Evolutionary conservation across 208 protist genomes (phyloP), one percentile per base, ranked within the genome.

Genomic region (Vickermania spadyakhi): DNA sequence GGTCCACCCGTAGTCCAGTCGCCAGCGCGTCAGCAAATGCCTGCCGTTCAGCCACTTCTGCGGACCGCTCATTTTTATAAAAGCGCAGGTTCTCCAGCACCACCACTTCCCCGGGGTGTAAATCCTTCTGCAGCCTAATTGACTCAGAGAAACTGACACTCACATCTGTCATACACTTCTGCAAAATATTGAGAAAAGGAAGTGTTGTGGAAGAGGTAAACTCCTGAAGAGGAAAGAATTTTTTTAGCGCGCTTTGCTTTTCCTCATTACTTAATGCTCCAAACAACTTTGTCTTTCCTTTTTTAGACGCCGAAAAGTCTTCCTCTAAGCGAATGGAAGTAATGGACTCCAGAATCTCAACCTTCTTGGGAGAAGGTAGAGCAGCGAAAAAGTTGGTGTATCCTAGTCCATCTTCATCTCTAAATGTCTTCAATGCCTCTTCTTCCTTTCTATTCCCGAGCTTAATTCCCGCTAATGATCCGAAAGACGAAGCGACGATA

Each of bases 1-100:
- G 26, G 58, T 93, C 86, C 7, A 45, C 36, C 7, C 36, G 11
- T 31, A 82, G 52, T 28, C 72, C 64, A 0, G 70, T 57, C 1
- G 77, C 77, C 13, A 93, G 70, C 42, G 84, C 70, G 56, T 86
- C 76, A 18, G 81, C 83, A 64, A 84, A 81, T 22, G 66, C 61
- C 26, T 63, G 45, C 22, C 81, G 83, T 70, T 90, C 81, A 31
- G 66, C 64, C n/a, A 21, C 26, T 50, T 71, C 68, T 21, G 31
- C 11, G 1, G 81, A 78, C 2, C 60, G 66, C 59, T 91, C 83
- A 57, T 89, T 89, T n/a, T 60, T 72, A 66, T 93, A 90, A 64
- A 89, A 86, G 31, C 78, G 79, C 41, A 91, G 61, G 68, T 91
- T 89, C 66, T 91, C 82, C 11, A 91, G 62, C 22, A 89, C 83